Evolutionary conservation across 768 basidiomycete genomes (phyloP).

Genomic region (Tulasnella calospora): DNA sequence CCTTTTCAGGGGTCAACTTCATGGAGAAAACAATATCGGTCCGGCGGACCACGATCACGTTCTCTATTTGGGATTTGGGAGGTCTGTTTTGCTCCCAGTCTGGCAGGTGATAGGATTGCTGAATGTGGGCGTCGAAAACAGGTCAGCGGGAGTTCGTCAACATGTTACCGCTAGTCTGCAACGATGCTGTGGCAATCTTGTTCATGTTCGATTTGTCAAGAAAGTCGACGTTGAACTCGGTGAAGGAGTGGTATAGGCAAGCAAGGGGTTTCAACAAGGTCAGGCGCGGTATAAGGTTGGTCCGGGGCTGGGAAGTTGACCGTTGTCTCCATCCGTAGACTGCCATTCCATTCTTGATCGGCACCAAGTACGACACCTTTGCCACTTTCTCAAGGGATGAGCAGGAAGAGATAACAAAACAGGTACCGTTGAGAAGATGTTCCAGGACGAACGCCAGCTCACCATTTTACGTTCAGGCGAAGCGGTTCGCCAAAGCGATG

Average conservation of each 20-base stretch:
- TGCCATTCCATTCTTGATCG: constrained; percentile 96
- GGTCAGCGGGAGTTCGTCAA: constrained; percentile 97
- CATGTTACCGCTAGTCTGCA: constrained; percentile 97
- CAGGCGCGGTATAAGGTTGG: constrained; percentile 31
- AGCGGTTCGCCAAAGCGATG: constrained; percentile 98
- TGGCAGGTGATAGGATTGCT: not conserved
- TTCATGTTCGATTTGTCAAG: constrained; percentile 99
- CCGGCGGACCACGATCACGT: constrained; percentile 96
- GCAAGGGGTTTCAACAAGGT: constrained; percentile 99
- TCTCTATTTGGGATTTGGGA: constrained; percentile 98
- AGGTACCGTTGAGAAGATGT: constrained; percentile 46
- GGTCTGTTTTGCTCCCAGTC: constrained; percentile 35
- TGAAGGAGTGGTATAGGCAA: constrained; percentile 99
- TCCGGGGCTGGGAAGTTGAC: not conserved
- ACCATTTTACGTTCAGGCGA: constrained; percentile 54
- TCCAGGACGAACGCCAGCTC: not conserved
- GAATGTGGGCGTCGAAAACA: not conserved
- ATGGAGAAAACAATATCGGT: constrained; percentile 99
- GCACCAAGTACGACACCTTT: constrained; percentile 98
- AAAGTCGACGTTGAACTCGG: constrained; percentile 94
- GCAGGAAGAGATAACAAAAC: constrained; percentile 98
- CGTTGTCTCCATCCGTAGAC: constrained; percentile 50
- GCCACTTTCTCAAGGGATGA: constrained; percentile 93
- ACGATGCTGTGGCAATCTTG: constrained; percentile 97
- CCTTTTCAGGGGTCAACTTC: constrained; percentile 79